Conservation (phyloP, 1,284 basidiomycete genomes). For the Naganishia cerealis region DNA sequence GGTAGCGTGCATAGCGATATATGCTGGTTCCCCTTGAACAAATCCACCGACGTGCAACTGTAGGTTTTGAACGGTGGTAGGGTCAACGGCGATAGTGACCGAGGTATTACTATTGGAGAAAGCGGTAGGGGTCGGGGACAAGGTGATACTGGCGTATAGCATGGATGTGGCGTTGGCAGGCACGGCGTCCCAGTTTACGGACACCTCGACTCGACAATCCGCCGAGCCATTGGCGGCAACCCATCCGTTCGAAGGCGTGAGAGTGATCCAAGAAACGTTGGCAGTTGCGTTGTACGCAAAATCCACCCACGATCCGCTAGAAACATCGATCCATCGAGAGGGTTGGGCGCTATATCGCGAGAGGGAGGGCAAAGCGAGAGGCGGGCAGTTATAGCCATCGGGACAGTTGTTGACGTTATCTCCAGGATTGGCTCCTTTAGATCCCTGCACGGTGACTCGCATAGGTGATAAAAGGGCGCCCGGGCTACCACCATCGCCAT, state of each 20-base stretch:
- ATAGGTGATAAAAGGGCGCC: constrained; percentile 62
- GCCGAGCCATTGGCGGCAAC: constrained; percentile 57
- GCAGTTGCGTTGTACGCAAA: constrained; percentile 62
- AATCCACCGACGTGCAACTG: constrained; percentile 54
- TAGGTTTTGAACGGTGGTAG: constrained; percentile 48
- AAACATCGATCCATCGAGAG: constrained; percentile 66
- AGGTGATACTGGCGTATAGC: constrained; percentile 21
- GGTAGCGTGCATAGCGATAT: constrained; percentile 66
- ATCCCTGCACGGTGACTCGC: constrained; percentile 65
- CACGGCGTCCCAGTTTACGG: constrained; percentile 64
- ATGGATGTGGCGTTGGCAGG: constrained; percentile 35
- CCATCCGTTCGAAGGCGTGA: constrained; percentile 59
- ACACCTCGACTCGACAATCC: constrained; percentile 62
- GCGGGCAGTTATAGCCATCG: constrained; percentile 59
- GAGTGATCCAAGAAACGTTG: constrained; percentile 61
- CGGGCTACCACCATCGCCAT: constrained; percentile 33
- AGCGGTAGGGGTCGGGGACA: constrained; percentile 29
- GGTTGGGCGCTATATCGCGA: constrained; percentile 58
- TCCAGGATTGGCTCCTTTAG: constrained; percentile 54
- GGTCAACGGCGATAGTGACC: constrained; percentile 58
- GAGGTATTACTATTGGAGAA: constrained; percentile 37
- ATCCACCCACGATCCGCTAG: constrained; percentile 62
- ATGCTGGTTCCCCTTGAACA: constrained; percentile 66
- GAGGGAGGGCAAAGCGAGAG: constrained; percentile 58
- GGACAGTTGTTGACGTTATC: constrained; percentile 54